phyloP scores from a whole-genome alignment of 1,284 basidiomycete genomes.

The Tremellales sp. region DNA sequence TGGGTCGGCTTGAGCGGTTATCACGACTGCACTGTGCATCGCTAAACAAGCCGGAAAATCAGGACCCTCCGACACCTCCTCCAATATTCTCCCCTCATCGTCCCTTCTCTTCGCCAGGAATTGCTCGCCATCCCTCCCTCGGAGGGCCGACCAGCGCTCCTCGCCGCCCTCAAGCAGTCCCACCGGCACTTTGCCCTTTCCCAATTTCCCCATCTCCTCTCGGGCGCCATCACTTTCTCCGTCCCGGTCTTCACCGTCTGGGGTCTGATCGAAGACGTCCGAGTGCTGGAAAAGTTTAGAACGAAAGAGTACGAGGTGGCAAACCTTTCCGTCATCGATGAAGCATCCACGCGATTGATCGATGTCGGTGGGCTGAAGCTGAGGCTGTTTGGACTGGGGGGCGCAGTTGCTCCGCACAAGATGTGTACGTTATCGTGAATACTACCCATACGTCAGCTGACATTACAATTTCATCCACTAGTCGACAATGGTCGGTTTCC shows the following conservation, averaged over 20 bases:
- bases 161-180: conserved; percentile 57
- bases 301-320: conserved; percentile 73
- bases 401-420: conserved; percentile 93
- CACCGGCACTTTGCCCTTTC: conserved; percentile 60
- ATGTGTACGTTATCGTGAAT: conserved; percentile 66
- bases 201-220: conserved; percentile 87
- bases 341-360: conserved; percentile 84
- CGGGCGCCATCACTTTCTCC: conserved; percentile 79
- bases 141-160: conserved; percentile 35
- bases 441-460: conserved; percentile 17
- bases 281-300: conserved; percentile 87
- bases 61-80: conserved; percentile 88
- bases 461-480: conserved; percentile 14
- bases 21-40: neutral
- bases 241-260: conserved; percentile 95
- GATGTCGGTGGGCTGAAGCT: conserved; percentile 92
- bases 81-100: conserved; percentile 95
- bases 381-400: conserved; percentile 88
- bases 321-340: conserved; percentile 88
- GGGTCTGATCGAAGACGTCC: conserved; percentile 96
- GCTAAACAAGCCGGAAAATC: conserved; percentile 4
- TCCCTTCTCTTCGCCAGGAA: conserved; percentile 72
- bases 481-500: conserved; percentile 41
- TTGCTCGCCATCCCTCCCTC: conserved; percentile 68
- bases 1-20: conserved; percentile 30